Base-by-base conservation (phyloP, 2,329 filamentous ascomycete genomes). In the Colletotrichum spinosum region DNA sequence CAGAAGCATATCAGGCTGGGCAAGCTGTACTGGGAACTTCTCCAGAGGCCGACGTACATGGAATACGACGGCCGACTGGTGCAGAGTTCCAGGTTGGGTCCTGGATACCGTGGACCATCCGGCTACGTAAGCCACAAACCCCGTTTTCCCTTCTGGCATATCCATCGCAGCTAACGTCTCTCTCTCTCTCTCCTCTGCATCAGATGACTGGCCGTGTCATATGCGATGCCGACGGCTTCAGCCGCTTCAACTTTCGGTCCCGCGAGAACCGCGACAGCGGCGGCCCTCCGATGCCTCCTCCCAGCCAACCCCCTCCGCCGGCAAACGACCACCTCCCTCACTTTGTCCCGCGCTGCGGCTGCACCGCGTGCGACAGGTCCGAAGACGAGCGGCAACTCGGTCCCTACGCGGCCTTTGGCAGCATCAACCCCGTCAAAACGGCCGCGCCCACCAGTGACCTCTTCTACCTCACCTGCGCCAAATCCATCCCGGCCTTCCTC, bases 401-500 rank as follows among this genome's bases (percentile, higher is more conserved):
- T 35, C 72, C 73, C 1, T 82, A 79, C 46, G 70, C 76, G 13
- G 73, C 71, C 49, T 83, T 84, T 46, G 79, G 83, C 54, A 75
- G 79, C 45, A 72, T 80, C 13, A 71, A 80, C 45, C 80, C 81
- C 4, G 70, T 68, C 2, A 64, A 49, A 4, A 75, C 80, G 67
- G 60, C 68, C 2, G 75, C 78, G 2, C 82, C 82, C 1, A 67
- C 72, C 2, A 78, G 69, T 49, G 79, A 83, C 4, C 71, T 84
- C 6, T 84, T 82, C 72, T 83, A 78, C 67, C 70, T 80, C 3
- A 75, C 80, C 15, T 70, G 81, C 55, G 78, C 75, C 49, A 81
- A 82, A 50, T 74, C 77, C n/a, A 78, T 84, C 49, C 77, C 81
- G 0, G 83, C 79, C 0, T 84, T 84, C 68, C 73, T 84, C 60